Evolutionary conservation across 352 stramenopile genomes (phyloP).

Genomic region (Globisporangium carolinianum): DNA sequence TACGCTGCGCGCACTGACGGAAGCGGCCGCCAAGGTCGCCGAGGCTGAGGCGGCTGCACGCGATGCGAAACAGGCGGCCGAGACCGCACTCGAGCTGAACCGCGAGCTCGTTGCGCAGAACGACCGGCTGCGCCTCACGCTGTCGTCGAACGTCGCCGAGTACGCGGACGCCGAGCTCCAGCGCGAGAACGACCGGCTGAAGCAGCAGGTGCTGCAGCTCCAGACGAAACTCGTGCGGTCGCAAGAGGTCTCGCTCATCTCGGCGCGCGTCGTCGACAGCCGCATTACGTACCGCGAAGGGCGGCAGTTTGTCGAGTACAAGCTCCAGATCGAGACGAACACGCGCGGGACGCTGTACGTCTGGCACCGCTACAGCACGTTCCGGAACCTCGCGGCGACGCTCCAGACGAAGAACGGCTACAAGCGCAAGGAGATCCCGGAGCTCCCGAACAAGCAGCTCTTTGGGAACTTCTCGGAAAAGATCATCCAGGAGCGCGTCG

Average conservation of each 20-base stretch:
- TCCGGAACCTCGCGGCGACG: constrained; percentile 65
- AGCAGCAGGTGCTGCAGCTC: constrained; percentile 63
- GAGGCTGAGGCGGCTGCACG: constrained; percentile 62
- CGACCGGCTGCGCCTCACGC: constrained; percentile 48
- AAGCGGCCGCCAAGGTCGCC: constrained; percentile 66
- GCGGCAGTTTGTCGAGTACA: constrained; percentile 81
- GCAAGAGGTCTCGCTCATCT: constrained; percentile 60
- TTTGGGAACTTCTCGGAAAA: constrained; percentile 70
- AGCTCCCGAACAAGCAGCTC: constrained; percentile 68
- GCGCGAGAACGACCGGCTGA: constrained; percentile 63
- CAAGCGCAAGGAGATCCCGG: constrained; percentile 65
- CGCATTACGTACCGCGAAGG: constrained; percentile 63
- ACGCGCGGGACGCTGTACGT: constrained; percentile 80
- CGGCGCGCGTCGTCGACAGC: constrained; percentile 62
- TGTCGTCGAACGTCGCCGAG: constrained; percentile 62
- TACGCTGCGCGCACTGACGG: constrained; percentile 56
- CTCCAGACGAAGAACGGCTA: constrained; percentile 74
- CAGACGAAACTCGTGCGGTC: constrained; percentile 63
- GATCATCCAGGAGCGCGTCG: constrained; percentile 67
- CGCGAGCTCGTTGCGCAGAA: constrained; percentile 55
- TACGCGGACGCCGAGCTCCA: constrained; percentile 61
- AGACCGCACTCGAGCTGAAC: constrained; percentile 53
- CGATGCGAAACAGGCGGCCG: constrained; percentile 63
- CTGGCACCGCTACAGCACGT: constrained; percentile 83
- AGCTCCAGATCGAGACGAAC: constrained; percentile 84